Conservation (phyloP, 768 basidiomycete species). For the Hygrophorus pudorinus region DNA sequence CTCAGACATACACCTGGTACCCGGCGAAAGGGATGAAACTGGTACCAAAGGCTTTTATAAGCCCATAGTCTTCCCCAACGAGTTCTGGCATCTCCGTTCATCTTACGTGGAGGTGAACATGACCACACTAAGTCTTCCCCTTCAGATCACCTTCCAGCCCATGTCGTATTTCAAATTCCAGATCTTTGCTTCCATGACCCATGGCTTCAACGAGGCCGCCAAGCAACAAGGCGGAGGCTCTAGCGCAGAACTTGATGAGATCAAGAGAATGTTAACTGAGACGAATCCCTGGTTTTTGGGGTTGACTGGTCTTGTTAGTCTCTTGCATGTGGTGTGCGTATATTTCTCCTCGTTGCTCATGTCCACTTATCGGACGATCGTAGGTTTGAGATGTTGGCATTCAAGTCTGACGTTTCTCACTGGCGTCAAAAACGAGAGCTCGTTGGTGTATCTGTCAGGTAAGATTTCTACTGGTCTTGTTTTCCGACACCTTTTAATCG, state of each 20-base stretch:
- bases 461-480: conserved; percentile 13
- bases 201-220: conserved; percentile 80
- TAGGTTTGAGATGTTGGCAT: conserved; percentile 93
- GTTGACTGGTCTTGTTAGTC: conserved; percentile 73
- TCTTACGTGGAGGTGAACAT: conserved; percentile 78
- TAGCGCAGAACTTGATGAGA: conserved; percentile 78
- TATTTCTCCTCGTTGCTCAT: conserved; percentile 3
- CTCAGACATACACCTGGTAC: conserved; percentile 56
- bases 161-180: conserved; percentile 86
- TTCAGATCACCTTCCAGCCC: conserved; percentile 77
- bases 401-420: conserved; percentile 90
- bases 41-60: conserved; percentile 67
- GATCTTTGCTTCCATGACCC: conserved; percentile 73
- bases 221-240: conserved; percentile 57
- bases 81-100: conserved; percentile 86
- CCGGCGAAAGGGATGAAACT: conserved; percentile 49
- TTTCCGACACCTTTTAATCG: background rate
- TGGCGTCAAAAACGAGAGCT: conserved; percentile 94
- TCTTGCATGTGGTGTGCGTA: conserved; percentile 80
- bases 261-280: conserved; percentile 89
- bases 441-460: conserved; percentile 91
- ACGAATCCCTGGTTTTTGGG: conserved; percentile 84
- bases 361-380: conserved; percentile 3
- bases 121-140: conserved; percentile 69
- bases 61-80: conserved; percentile 87